Conservation (phyloP, 2,329 filamentous ascomycete genomes). For the Diaporthe citriasiana region DNA sequence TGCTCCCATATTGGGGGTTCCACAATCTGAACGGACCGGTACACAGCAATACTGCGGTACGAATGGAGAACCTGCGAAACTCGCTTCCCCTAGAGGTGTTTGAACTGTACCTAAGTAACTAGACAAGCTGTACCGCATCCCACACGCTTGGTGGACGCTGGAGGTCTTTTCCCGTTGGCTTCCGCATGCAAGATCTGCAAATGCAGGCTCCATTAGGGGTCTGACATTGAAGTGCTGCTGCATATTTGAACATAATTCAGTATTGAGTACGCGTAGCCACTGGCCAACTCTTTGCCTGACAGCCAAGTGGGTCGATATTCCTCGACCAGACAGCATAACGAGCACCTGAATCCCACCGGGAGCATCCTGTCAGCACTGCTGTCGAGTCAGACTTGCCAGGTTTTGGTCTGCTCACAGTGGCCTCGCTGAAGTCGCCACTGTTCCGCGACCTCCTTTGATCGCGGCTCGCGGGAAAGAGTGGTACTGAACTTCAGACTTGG, state of each 20-base stretch:
- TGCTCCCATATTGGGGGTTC: conserved; percentile 36
- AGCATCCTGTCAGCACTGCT: conserved; percentile 13
- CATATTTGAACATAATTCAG: neutral
- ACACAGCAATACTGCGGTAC: conserved; percentile 4
- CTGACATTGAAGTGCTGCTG: neutral
- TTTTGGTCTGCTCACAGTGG: conserved; percentile 1
- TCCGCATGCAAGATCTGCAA: conserved; percentile 25
- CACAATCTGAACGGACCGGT: conserved; percentile 40
- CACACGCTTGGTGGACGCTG: neutral
- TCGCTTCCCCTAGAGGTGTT: conserved; percentile 57
- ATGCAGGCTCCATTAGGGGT: conserved; percentile 11
- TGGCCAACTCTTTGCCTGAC: conserved; percentile 12
- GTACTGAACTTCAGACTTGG: conserved; percentile 30
- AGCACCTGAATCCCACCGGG: conserved; percentile 4
- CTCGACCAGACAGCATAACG: conserved; percentile 23
- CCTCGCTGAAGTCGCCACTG: neutral
- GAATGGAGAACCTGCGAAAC: conserved; percentile 53
- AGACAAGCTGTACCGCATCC: neutral
- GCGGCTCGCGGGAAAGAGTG: conserved; percentile 1
- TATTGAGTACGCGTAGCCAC: neutral
- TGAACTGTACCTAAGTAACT: conserved; percentile 44
- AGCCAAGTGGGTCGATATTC: conserved; percentile 22
- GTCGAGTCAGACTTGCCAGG: conserved; percentile 2
- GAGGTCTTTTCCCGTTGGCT: neutral
- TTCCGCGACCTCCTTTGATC: conserved; percentile 10